Evolutionary conservation across 345 rosid genomes (phyloP).

Genomic region (Populus nigra): DNA sequence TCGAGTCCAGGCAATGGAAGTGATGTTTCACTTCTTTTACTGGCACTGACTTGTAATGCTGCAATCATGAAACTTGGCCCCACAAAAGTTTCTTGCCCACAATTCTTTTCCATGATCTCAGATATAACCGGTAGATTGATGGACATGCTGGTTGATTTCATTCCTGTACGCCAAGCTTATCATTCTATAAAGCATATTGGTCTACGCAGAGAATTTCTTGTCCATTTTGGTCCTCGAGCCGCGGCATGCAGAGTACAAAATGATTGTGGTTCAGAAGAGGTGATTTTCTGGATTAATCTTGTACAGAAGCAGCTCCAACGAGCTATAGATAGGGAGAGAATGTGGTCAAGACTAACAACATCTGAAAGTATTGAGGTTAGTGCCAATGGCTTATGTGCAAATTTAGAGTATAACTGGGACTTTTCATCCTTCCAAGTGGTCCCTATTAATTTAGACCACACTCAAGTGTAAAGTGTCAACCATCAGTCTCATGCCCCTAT

Average conservation of each 20-base stretch:
- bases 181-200: conserved; percentile 67
- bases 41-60: conserved; percentile 72
- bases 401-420: not conserved
- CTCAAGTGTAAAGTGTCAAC: not conserved
- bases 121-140: conserved; percentile 78
- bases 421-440: not conserved
- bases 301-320: conserved; percentile 76
- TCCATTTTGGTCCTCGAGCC: conserved; percentile 90
- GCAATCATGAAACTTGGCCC: conserved; percentile 87
- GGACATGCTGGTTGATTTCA: conserved; percentile 77
- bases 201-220: conserved; percentile 79
- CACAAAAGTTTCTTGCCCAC: conserved; percentile 69
- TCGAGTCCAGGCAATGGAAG: conserved; percentile 48
- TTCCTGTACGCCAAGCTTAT: conserved; percentile 73
- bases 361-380: conserved; percentile 96
- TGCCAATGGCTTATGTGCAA: not conserved
- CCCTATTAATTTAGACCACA: not conserved
- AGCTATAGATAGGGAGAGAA: conserved; percentile 91
- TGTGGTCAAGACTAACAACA: conserved; percentile 92
- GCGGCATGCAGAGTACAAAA: conserved; percentile 66
- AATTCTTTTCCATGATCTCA: conserved; percentile 65
- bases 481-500: not conserved
- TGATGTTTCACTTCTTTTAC: conserved; percentile 75
- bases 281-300: conserved; percentile 91
- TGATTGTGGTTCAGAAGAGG: conserved; percentile 70